A percentile compares a stretch with the other conserved stretches of the same genome.
Evolutionary conservation across 2,329 filamentous ascomycete species (phyloP).

Genomic region (Aspergillus luchuensis): DNA sequence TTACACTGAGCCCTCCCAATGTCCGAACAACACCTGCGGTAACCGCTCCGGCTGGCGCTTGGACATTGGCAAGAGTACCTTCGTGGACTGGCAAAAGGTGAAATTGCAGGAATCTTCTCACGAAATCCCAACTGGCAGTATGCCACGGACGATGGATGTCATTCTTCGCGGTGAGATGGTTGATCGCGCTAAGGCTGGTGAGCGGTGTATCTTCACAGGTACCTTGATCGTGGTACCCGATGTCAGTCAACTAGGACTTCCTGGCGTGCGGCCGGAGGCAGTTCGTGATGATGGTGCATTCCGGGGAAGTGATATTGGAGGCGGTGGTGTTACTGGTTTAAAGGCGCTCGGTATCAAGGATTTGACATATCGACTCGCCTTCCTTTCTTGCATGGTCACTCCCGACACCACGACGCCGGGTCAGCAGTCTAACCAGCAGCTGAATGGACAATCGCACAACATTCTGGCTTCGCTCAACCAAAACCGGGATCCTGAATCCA

Average conservation of each 20-base stretch:
- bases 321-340: slow-evolving; percentile 80
- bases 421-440: slow-evolving; percentile 67
- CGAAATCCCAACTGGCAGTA: slow-evolving; percentile 96
- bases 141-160: slow-evolving; percentile 97
- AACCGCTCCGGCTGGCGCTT: slow-evolving; percentile 93
- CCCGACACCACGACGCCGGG: slow-evolving; percentile 83
- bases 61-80: slow-evolving; percentile 96
- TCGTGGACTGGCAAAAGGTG: slow-evolving; percentile 99
- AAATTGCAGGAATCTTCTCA: slow-evolving; percentile 98
- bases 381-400: slow-evolving; percentile 93
- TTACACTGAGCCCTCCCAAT: slow-evolving; percentile 95
- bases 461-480: slow-evolving; percentile 83
- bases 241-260: slow-evolving; percentile 89
- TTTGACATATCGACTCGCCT: slow-evolving; percentile 92
- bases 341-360: slow-evolving; percentile 94
- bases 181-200: slow-evolving; percentile 92
- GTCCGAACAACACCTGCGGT: slow-evolving; percentile 81
- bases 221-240: slow-evolving; percentile 95
- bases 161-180: slow-evolving; percentile 97
- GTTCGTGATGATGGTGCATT: slow-evolving; percentile 78
- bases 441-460: slow-evolving; percentile 75
- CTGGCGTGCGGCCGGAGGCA: slow-evolving; percentile 79
- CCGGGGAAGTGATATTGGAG: slow-evolving; percentile 77
- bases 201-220: slow-evolving; percentile 97
- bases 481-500: slow-evolving; percentile 67